These are phyloP conservation scores for Ceratobasidium theobromae DNA, from an alignment of 1,284 basidiomycete species.

Conservation along the genomic window DNA sequence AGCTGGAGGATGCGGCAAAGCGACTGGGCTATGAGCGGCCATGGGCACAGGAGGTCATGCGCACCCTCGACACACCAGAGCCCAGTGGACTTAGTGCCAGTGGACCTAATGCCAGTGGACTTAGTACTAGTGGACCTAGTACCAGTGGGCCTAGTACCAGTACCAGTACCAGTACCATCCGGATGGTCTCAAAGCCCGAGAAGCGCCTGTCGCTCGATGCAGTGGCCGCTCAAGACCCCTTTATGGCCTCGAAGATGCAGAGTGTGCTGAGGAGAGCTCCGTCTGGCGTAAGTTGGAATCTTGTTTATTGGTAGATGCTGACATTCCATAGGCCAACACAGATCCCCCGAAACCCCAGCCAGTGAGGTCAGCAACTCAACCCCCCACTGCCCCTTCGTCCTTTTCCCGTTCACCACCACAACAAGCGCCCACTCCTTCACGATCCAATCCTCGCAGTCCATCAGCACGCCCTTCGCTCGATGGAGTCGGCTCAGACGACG, in stretches of 20 bases:
- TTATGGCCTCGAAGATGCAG: constrained; percentile 32
- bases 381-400: not conserved
- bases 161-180: not conserved
- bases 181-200: not conserved
- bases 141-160: no score
- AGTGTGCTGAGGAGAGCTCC: constrained; percentile 18
- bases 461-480: not conserved
- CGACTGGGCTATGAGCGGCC: constrained; percentile 10
- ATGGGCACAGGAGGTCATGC: not conserved
- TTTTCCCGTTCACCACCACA: not conserved
- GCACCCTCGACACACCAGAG: not conserved
- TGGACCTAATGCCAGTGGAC: not conserved
- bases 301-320: not conserved
- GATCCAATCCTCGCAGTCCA: not conserved
- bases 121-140: not conserved
- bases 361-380: not conserved
- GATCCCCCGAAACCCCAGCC: not conserved
- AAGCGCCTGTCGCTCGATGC: constrained; percentile 13
- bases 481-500: constrained; percentile 4
- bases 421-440: not conserved
- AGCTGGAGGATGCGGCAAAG: not conserved
- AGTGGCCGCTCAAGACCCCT: constrained; percentile 4
- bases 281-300: constrained; percentile 1
- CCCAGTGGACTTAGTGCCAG: not conserved
- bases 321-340: no score